These are phyloP conservation scores for Omphalotus olearius DNA, from an alignment of 1,284 basidiomycete species.

Conservation along the genomic window DNA sequence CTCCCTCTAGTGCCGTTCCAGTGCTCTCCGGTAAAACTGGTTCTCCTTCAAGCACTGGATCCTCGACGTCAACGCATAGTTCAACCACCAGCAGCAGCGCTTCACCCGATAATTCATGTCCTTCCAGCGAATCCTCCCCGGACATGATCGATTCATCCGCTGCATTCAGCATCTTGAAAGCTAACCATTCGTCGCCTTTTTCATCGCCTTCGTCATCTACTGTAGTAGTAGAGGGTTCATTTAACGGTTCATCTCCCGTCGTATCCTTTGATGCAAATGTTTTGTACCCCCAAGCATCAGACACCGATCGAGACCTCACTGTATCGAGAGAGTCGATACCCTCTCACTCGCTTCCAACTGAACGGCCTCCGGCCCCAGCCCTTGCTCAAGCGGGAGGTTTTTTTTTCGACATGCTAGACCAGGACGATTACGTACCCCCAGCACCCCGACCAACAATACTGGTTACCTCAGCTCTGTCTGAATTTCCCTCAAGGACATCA, in stretches of 20 bases:
- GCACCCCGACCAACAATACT: no score
- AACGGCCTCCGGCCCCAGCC: no score
- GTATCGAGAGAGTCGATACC: no score
- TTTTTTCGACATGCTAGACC: no score
- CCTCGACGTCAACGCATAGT: constrained; percentile 17
- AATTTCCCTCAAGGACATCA: no score
- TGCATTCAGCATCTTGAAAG: neutral
- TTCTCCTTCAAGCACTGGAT: constrained; percentile 20
- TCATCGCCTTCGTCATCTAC: neutral
- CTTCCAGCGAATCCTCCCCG: constrained; percentile 8
- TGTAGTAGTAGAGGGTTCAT: neutral
- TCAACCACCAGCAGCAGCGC: constrained; percentile 11
- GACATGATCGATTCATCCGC: constrained; percentile 1
- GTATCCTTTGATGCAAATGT: neutral
- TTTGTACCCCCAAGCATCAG: neutral
- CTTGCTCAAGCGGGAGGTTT: no score
- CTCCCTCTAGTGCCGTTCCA: constrained; percentile 1
- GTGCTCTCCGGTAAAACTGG: neutral
- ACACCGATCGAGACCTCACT: neutral
- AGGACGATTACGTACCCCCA: no score
- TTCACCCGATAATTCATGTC: constrained; percentile 4
- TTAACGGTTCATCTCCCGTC: neutral
- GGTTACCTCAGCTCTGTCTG: no score
- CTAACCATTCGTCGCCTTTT: constrained; percentile 21
- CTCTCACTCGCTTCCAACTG: no score